Base-by-base conservation (phyloP, 768 basidiomycete species). In the Auricularia sp. region DNA sequence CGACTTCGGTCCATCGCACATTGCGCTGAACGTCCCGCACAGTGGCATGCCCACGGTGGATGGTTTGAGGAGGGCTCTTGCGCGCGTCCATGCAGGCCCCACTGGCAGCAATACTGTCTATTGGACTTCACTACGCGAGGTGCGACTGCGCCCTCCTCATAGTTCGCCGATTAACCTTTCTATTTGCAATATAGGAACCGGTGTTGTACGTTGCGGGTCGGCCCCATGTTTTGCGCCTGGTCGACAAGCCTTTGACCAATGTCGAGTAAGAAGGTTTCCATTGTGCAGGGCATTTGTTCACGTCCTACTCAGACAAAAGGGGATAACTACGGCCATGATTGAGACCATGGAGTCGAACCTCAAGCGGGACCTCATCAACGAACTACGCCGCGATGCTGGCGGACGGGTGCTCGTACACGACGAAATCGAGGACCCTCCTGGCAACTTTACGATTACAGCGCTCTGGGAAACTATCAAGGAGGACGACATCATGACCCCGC, bases 51-150 rank as follows among this genome's bases (percentile, higher is more conserved):
- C 96, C 3, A 95, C 93, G 1, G 86, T 89, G 1, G 85, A 92
- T 70, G 96, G 93, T 6, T 77, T 97, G 65, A 84, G 91, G 62
- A 81, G 85, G 64, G 93, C 93, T 2, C 75, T 98, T 54, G 75
- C 80, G 23, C 81, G 90, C 65, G 90, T 98, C 59, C 82, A 88
- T 67, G 97, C 95, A 3, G 85, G 84, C 7, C 87, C 88, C 14
- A 79, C 83, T n/a, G 93, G 93, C 1, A 70, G 76, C 33, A 88
- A 91, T 64, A 82, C 74, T 67, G 88, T 94, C 14, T 87, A 84
- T 66, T 98, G 97, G 97, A 98, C 94, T n/a, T 95, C 91, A 0
- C 74, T 99, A 65, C 83, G 97, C 71, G 94, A 98, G 78, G 91
- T 88, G 61, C 64, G 76, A 66, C 61, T 8, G 35, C 61, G 14